A percentile compares a stretch with the other conserved stretches of the same genome.
Conservation (phyloP, 306 rosid genomes). For the Gynostemma pentaphyllum region DNA sequence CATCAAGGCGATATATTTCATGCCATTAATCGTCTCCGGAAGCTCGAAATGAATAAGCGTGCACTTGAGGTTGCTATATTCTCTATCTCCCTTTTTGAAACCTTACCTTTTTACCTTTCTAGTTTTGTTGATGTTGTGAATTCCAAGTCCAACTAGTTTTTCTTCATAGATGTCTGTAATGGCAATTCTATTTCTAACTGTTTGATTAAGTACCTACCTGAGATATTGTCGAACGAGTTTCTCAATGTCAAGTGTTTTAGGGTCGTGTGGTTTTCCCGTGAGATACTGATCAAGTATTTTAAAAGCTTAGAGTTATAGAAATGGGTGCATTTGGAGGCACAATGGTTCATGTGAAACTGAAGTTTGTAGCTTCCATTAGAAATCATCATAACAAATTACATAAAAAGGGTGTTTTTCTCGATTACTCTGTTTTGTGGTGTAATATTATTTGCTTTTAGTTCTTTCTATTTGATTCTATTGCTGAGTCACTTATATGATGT, state of each 20-base stretch:
- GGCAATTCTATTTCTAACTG: too few relatives aligned
- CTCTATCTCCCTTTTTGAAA: background rate
- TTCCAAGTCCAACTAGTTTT: too few relatives aligned
- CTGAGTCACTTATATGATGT: background rate
- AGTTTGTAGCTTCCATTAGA: background rate
- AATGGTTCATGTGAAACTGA: background rate
- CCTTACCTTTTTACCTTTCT: background rate
- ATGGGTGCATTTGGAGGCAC: background rate
- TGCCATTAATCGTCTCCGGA: conserved; percentile 81
- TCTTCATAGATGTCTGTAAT: too few relatives aligned
- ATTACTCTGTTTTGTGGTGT: background rate
- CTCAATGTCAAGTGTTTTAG: too few relatives aligned
- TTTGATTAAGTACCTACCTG: too few relatives aligned
- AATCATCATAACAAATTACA: background rate
- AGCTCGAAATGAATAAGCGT: conserved; percentile 60
- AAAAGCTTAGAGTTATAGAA: background rate
- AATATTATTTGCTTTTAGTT: background rate
- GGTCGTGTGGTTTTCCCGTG: too few relatives aligned
- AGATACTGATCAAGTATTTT: background rate
- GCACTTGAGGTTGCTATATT: conserved; percentile 72
- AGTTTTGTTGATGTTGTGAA: background rate
- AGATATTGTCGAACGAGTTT: too few relatives aligned
- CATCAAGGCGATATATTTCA: conserved; percentile 67
- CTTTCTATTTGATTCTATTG: background rate
- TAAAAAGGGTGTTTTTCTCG: background rate